A percentile compares a stretch with the other conserved stretches of the same genome.
Conservation (phyloP, 2,329 filamentous ascomycete species). For the Cercospora sesami region DNA sequence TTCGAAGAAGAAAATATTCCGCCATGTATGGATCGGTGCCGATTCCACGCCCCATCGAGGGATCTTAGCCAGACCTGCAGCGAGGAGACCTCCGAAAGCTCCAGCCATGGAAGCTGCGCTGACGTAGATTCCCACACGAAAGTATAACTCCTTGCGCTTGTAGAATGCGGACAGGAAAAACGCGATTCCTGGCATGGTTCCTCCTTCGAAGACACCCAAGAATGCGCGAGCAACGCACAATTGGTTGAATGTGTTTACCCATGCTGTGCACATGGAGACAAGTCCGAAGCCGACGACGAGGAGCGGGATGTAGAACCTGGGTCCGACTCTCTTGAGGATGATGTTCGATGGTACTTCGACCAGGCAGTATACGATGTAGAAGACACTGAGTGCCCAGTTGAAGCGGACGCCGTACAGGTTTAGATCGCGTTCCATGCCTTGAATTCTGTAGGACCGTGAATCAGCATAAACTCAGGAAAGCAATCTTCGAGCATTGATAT, state of each 20-base stretch:
- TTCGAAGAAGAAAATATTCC: conserved; percentile 66
- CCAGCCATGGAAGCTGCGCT: conserved; percentile 43
- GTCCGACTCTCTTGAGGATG: conserved; percentile 45
- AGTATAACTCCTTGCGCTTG: conserved; percentile 29
- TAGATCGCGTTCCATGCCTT: conserved; percentile 43
- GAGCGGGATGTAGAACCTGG: conserved; percentile 29
- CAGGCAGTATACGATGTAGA: conserved; percentile 42
- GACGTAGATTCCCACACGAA: conserved; percentile 31
- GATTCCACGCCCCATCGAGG: conserved; percentile 53
- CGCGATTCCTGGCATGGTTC: conserved; percentile 55
- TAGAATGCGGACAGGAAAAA: conserved; percentile 32
- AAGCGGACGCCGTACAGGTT: conserved; percentile 36
- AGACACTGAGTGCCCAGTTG: conserved; percentile 42
- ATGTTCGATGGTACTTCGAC: conserved; percentile 41
- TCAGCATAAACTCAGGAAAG: background rate
- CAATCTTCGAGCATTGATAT: background rate
- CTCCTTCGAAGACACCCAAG: conserved; percentile 71
- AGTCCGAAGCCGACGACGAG: conserved; percentile 59
- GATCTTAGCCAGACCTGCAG: conserved; percentile 48
- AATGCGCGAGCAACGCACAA: conserved; percentile 48
- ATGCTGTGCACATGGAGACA: conserved; percentile 47
- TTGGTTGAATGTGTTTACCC: conserved; percentile 22
- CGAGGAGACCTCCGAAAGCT: conserved; percentile 30
- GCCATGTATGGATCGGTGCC: conserved; percentile 53
- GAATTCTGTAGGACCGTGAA: conserved; percentile 7